Evolutionary conservation across 225 moss, liverwort and hornwort genomes (phyloP).

Genomic region (Physcomitrellopsis africana): DNA sequence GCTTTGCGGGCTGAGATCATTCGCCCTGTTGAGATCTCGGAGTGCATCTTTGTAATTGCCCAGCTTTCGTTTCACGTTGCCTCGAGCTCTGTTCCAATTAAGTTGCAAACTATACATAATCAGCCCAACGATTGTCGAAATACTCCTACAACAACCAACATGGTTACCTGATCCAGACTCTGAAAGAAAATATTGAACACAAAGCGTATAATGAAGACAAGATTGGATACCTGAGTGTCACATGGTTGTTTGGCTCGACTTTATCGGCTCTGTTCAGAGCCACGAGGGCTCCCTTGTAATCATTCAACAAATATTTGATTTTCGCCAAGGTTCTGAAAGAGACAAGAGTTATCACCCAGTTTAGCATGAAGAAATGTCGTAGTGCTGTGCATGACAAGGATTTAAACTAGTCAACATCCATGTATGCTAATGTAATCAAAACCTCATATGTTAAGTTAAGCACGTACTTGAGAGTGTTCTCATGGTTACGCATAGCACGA

Average conservation of each 20-base stretch:
- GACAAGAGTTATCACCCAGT: background rate
- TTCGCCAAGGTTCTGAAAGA: constrained; percentile 30
- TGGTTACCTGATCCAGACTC: background rate
- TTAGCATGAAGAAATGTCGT: background rate
- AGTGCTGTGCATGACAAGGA: too few species aligned
- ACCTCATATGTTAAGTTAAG: too few species aligned
- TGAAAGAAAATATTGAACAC: background rate
- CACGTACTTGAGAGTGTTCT: constrained; percentile 41
- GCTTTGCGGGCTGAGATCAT: constrained; percentile 38
- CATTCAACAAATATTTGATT: constrained; percentile 41
- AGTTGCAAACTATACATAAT: background rate
- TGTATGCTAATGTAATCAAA: too few species aligned
- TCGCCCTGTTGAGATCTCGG: constrained; percentile 39
- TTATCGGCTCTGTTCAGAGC: constrained; percentile 41
- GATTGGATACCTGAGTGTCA: constrained; percentile 34
- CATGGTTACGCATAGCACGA: constrained; percentile 27
- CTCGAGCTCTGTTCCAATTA: constrained; percentile 35
- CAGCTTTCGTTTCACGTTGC: constrained; percentile 48
- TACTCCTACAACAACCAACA: background rate
- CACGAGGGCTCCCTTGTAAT: constrained; percentile 36
- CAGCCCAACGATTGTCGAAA: background rate
- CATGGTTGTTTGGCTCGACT: constrained; percentile 37
- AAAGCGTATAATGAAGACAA: background rate
- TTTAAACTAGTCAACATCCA: too few species aligned
- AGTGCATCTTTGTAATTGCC: constrained; percentile 50